Conservation (phyloP, 345 rosid species). For the Euphorbia pulcherrima region DNA sequence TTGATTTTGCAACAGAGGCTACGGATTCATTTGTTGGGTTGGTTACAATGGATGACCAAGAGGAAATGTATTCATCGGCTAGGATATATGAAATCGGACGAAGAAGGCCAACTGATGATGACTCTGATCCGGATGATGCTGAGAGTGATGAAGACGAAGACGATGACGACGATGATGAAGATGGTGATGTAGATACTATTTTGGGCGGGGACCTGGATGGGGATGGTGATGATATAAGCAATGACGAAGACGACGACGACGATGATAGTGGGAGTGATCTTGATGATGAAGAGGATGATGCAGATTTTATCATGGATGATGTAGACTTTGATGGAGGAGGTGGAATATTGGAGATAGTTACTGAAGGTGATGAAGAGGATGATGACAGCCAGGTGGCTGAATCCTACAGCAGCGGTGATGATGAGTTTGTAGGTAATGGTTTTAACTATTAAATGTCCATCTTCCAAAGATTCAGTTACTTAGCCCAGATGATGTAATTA, state of each 20-base stretch:
- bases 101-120: constrained; percentile 87
- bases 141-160: constrained; percentile 92
- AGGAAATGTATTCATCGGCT: constrained; percentile 84
- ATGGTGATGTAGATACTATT: constrained; percentile 62
- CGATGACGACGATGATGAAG: constrained; percentile 67
- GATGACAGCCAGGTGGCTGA: constrained; percentile 64
- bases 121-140: constrained; percentile 95
- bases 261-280: constrained; percentile 60
- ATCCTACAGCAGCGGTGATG: constrained; percentile 78
- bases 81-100: constrained; percentile 94
- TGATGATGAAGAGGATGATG: constrained; percentile 55
- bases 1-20: constrained; percentile 87
- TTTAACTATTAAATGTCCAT: constrained; percentile 35
- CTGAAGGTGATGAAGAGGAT: constrained; percentile 57
- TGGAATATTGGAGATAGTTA: constrained; percentile 58
- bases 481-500: constrained; percentile 25
- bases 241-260: constrained; percentile 52
- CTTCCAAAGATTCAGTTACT: constrained; percentile 14
- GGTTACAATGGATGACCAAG: constrained; percentile 94
- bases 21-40: constrained; percentile 88
- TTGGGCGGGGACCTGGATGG: constrained; percentile 57
- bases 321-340: constrained; percentile 50
- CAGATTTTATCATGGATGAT: constrained; percentile 53
- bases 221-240: constrained; percentile 61
- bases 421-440: constrained; percentile 42